Base-by-base conservation (phyloP, 1,284 basidiomycete species). In the Jaminaea rosea region DNA sequence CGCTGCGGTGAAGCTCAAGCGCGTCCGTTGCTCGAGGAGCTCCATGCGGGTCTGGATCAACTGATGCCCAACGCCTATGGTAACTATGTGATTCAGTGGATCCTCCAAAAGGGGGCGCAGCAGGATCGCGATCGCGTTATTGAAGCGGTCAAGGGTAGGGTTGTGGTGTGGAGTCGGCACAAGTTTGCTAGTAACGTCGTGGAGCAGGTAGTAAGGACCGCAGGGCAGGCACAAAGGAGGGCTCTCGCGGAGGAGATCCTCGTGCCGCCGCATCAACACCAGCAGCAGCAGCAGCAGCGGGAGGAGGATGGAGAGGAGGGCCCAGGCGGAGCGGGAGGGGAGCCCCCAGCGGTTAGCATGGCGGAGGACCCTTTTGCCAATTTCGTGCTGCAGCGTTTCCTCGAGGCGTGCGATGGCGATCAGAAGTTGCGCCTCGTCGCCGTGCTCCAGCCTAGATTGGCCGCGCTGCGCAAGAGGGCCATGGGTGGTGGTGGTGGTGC, bases 171-270 rank as follows among this genome's bases (percentile, higher is more conserved):
- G 28, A 62, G 66, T 1, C 49, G 59, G 46, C 92, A 96, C 77
- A 97, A 97, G 75, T 97, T 93, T 69, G 91, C 93, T 1, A 92
- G 88, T 17, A 98, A 98, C 68, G 94, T 98, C 17, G 87, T 89
- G 72, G 94, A 98, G 77, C 90, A 91, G 75, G 89, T 90, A 1
- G 79, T 96, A 42, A 74, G 84, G 21, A 83, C 79, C 21, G 82
- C 86, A 0, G 80, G 82, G 50, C 48, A 79, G 0, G 81, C 83
- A 19, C 84, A 80, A 55, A 82, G 86, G 49, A 80, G 80, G 19
- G 73, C 77, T 28, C 78, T 96, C 55, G 82, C 94, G 52, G 82
- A 87, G 21, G 89, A 94, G 76, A 83, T 94, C 48, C 80, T 91
- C 75, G 75, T 78, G 2, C 77, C 79, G 17, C 46, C 46, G 10